phyloP scores from a whole-genome alignment of 257 asterid species.

The Lithospermum erythrorhizon region DNA sequence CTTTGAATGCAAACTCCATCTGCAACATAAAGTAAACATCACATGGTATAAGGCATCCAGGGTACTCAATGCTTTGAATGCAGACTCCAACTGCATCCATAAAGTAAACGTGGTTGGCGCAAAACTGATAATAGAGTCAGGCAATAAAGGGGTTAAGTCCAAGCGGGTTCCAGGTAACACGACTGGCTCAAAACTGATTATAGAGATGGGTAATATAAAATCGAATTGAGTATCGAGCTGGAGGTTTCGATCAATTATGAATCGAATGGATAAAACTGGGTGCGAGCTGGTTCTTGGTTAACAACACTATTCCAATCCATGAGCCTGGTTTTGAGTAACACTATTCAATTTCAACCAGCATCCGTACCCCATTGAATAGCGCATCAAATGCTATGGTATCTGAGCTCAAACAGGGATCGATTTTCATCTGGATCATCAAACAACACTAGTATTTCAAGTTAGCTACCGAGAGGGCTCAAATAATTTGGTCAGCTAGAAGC shows the following conservation, averaged over 20 bases:
- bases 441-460: not conserved
- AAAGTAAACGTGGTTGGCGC: not conserved
- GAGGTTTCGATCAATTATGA: too few relatives aligned
- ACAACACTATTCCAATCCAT: too few relatives aligned
- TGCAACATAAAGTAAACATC: constrained; percentile 26
- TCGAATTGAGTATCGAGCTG: too few relatives aligned
- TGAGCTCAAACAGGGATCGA: not conserved
- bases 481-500: not conserved
- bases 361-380: not conserved
- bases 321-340: too few relatives aligned
- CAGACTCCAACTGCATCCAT: too few relatives aligned
- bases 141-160: not conserved
- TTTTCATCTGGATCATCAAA: not conserved
- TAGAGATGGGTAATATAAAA: not conserved
- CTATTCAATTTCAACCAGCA: not conserved
- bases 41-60: constrained; percentile 6
- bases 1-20: constrained; percentile 94
- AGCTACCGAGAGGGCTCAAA: not conserved
- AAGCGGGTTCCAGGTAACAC: too few relatives aligned
- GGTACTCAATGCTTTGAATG: too few relatives aligned
- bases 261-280: too few relatives aligned
- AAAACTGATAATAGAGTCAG: not conserved
- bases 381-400: not conserved
- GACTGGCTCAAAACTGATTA: too few relatives aligned
- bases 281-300: not conserved